Evolutionary conservation across 228 moss, liverwort and hornwort species (phyloP).

Genomic region (Sphagnum magellanicum): DNA sequence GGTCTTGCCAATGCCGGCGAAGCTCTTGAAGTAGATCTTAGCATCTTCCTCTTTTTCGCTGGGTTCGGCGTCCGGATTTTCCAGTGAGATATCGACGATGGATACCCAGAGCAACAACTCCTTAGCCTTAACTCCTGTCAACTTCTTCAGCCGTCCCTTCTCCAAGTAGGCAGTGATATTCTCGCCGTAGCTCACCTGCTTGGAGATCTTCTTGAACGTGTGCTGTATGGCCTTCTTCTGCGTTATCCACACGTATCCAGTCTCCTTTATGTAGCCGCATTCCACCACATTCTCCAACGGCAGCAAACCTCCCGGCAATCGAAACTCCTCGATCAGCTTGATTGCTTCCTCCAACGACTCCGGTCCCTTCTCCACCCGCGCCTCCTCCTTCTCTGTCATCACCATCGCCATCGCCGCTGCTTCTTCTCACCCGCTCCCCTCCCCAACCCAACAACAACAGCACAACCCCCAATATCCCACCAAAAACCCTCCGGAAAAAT

Average conservation of each 20-base stretch:
- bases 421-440: neutral
- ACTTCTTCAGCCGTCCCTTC: conserved; percentile 56
- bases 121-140: conserved; percentile 68
- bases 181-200: conserved; percentile 59
- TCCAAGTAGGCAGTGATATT: conserved; percentile 57
- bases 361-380: neutral
- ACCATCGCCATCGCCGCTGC: neutral
- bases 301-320: conserved; percentile 46
- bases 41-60: too few relatives aligned
- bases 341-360: conserved; percentile 18
- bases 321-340: conserved; percentile 26
- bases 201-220: conserved; percentile 42
- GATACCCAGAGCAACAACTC: conserved; percentile 65
- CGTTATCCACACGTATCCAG: conserved; percentile 63
- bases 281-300: conserved; percentile 59
- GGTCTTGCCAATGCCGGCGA: conserved; percentile 36
- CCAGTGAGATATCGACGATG: conserved; percentile 45
- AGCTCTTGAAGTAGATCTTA: conserved; percentile 43
- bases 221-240: conserved; percentile 68
- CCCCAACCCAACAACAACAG: neutral
- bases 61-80: neutral
- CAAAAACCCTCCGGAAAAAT: too few relatives aligned
- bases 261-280: conserved; percentile 54
- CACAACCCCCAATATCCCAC: too few relatives aligned
- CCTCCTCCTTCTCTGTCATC: neutral